Base-by-base conservation (phyloP, 257 asterid genomes). In the Apocynum venetum region DNA sequence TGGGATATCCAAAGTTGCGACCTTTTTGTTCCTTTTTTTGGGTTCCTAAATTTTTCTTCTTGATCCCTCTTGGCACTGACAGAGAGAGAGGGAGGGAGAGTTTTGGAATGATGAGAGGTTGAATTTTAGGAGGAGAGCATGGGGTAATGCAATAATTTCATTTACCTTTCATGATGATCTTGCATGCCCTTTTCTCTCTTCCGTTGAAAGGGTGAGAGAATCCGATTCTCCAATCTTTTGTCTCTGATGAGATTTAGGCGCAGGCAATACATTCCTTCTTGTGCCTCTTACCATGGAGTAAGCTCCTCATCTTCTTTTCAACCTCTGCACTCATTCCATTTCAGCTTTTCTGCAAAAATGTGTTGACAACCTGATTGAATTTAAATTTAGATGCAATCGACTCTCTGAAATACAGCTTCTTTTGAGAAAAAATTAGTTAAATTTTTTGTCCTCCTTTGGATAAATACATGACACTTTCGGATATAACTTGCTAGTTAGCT, bases 241-340 rank as follows among this genome's bases (percentile, higher is more conserved):
- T 80, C 80, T 82, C 84, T 84, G 84, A 88, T 93, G 96, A 88
- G 89, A 88, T 88, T 91, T 81, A 89, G 92, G 88, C 85, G 83
- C 77, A 86, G 91, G 75, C 89, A 86, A 81, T 93, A 84, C 85
- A 88, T 88, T 25, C 96, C 89, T 80, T 92, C 93, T 83, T 93
- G 96, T 87, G 89, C 97, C 63, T 91, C 91, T 82, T 85, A 85
- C 72, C 89, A 80, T 71, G 85, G 86, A 86, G 96, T 92, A 89
- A 87, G 89, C 82, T 79, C 44, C 72, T 78, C 48, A n/a, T 53
- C 56, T 74, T 65, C n/a, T 71, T 72, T 41, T 74, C 67, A 55
- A 72, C 61, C 41, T 72, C 38, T 53, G 55, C 2, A 38, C 51
- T 56, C 71, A 75, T 38, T 6, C 74, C 55, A 14, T 25, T 73